Percentiles rank a stretch among this genome's conserved stretches.
These are phyloP conservation scores for Saccharata proteae DNA, from an alignment of 2,329 filamentous ascomycete species.

Conservation along the genomic window DNA sequence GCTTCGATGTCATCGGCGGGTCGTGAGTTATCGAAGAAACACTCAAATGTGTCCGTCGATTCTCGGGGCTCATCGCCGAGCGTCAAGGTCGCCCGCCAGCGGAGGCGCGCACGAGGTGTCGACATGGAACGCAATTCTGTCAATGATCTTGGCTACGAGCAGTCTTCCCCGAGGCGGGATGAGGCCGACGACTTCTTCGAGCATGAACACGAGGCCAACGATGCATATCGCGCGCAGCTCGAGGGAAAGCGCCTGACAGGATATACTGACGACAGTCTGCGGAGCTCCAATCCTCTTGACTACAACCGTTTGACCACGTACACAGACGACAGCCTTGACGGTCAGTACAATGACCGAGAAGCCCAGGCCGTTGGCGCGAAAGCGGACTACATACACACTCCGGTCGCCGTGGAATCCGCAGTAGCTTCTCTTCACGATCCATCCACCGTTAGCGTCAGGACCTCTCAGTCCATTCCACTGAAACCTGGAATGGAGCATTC, in stretches of 20 bases:
- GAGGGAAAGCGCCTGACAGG: slow-evolving; percentile 29
- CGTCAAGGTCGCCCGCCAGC: slow-evolving; percentile 42
- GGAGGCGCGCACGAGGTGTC: slow-evolving; percentile 37
- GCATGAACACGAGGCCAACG: slow-evolving; percentile 47
- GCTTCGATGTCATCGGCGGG: slow-evolving; percentile 49
- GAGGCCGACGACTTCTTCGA: slow-evolving; percentile 39
- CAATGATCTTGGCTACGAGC: slow-evolving; percentile 3
- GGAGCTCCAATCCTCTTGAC: slow-evolving; percentile 30
- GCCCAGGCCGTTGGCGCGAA: slow-evolving; percentile 55
- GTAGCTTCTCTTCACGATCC: slow-evolving; percentile 85
- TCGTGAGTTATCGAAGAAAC: slow-evolving; percentile 40
- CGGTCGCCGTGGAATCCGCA: slow-evolving; percentile 68
- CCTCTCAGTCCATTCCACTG: slow-evolving; percentile 18
- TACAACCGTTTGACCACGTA: slow-evolving; percentile 37
- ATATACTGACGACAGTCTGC: slow-evolving; percentile 43
- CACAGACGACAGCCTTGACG: slow-evolving; percentile 44
- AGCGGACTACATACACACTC: slow-evolving; percentile 62
- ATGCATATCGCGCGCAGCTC: slow-evolving; percentile 37
- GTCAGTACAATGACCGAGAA: slow-evolving; percentile 42
- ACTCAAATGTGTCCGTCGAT: slow-evolving; percentile 46
- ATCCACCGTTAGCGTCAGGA: slow-evolving; percentile 51
- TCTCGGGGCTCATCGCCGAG: slow-evolving; percentile 47
- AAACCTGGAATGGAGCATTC: slow-evolving; percentile 12
- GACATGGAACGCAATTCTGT: slow-evolving; percentile 1
- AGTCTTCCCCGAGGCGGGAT: slow-evolving; percentile 15